Evolutionary conservation across 768 basidiomycete species (phyloP), one percentile per base, ranked within the genome.

Genomic region (Suillus occidentalis): DNA sequence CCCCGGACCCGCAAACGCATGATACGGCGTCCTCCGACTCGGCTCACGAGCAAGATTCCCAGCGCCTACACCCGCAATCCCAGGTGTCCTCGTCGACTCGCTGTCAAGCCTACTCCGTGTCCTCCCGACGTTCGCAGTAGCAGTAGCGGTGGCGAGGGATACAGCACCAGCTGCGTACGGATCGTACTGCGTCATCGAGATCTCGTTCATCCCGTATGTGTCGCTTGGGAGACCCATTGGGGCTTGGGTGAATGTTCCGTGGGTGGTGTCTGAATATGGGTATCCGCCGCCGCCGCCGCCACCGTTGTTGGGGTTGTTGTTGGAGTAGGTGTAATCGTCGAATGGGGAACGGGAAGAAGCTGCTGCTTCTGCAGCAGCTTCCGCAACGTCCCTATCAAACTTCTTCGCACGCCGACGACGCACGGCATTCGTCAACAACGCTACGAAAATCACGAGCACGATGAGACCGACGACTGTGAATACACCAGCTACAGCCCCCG

Each of bases 361-460:
- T 0, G 81, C 82, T 0, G 90, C 90, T 64, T 86, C 88, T 4
- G 83, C 84, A 0, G 90, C 89, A 0, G 90, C 91, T 58, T 87
- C 87, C 16, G 85, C 87, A 47, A 91, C 85, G 61, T 92, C 91
- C n/a, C 82, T 81, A 72, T 93, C 91, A 69, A 91, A 88, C 50
- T 83, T 80, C 65, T 80, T 74, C 3, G 86, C 87, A 2, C 88
- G 86, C 8, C 88, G 87, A 0, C 90, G 85, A 10, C 90, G 87
- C 68, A 90, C 66, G 65, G 76, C 75, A 64, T 82, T 85, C 45
- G 84, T 82, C 55, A 84, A 66, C 36, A 86, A 66, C 7, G 78
- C 79, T 65, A 92, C 72, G 70, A 84, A 16, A 69, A 90, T 62
- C 10, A 78, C 85, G 56, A 86, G 67, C n/a, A 71, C 85, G 60